Evolutionary conservation across 2,329 filamentous ascomycete genomes (phyloP).

Genomic region (Monosporascus sp.): DNA sequence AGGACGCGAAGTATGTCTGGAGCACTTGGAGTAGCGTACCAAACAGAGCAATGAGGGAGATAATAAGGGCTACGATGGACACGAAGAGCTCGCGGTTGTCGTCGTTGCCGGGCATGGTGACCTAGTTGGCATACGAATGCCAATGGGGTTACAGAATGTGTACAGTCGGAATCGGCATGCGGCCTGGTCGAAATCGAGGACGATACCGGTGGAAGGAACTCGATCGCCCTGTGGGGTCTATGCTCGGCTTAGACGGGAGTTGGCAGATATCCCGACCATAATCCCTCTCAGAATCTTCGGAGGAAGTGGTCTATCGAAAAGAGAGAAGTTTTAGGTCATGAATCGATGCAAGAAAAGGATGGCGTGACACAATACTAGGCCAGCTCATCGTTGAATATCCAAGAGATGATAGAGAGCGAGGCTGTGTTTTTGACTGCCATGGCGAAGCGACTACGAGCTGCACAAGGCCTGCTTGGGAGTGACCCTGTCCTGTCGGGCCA

Average conservation of each 20-base stretch:
- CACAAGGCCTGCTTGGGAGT: neutral
- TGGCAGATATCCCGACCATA: too few species aligned
- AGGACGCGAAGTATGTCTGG: constrained; percentile 13
- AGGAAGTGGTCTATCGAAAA: too few species aligned
- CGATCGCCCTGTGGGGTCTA: too few species aligned
- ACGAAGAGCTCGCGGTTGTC: constrained; percentile 6
- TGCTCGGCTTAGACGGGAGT: too few species aligned
- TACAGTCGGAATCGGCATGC: neutral
- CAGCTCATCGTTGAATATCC: neutral
- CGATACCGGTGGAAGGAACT: too few species aligned
- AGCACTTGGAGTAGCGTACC: constrained; percentile 10
- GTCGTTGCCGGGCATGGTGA: neutral
- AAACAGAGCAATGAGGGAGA: constrained; percentile 12
- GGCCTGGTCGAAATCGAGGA: too few species aligned
- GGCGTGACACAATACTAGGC: neutral
- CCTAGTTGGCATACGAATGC: neutral
- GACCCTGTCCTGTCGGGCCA: neutral
- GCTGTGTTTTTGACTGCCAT: neutral
- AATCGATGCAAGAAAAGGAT: neutral
- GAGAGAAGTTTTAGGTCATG: too few species aligned
- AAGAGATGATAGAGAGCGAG: neutral
- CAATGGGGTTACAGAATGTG: neutral
- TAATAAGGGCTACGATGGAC: constrained; percentile 13
- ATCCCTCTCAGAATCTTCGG: too few species aligned
- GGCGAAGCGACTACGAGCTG: neutral